Percentiles rank a stretch among this genome's conserved stretches.
Evolutionary conservation across 257 asterid genomes (phyloP).

Genomic region (Rehmannia glutinosa): DNA sequence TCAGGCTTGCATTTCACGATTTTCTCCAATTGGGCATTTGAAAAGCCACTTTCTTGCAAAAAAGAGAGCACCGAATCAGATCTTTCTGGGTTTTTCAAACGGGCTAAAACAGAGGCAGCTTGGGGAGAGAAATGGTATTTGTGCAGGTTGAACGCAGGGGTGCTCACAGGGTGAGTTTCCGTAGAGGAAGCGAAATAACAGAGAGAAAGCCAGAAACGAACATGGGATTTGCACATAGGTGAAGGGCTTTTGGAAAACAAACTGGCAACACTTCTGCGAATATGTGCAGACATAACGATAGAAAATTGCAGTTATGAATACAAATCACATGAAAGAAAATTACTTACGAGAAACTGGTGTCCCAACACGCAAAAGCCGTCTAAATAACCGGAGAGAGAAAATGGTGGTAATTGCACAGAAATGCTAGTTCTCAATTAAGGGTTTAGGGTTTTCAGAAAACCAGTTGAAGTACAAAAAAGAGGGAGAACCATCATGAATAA

Average conservation of each 20-base stretch:
- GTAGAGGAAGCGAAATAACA: conserved; percentile 13
- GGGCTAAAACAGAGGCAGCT: conserved; percentile 11
- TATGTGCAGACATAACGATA: conserved; percentile 11
- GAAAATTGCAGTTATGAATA: too few species aligned
- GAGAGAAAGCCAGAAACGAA: not conserved
- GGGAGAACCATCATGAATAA: too few species aligned
- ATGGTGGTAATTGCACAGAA: too few species aligned
- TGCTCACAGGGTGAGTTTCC: not conserved
- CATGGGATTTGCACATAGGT: not conserved
- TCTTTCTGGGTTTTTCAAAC: not conserved
- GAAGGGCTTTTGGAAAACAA: not conserved
- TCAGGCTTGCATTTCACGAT: conserved; percentile 16
- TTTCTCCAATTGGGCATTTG: conserved; percentile 29
- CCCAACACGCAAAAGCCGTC: too few species aligned
- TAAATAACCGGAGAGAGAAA: too few species aligned
- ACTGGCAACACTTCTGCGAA: not conserved
- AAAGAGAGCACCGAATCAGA: conserved; percentile 17
- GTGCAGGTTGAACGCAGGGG: too few species aligned
- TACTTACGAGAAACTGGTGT: too few species aligned
- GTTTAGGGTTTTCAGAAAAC: too few species aligned
- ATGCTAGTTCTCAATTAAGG: too few species aligned
- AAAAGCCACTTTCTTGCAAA: conserved; percentile 29
- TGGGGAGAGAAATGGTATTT: too few species aligned
- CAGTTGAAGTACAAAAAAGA: too few species aligned
- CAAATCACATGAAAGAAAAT: too few species aligned